Percentiles rank a stretch among this genome's conserved stretches.
phyloP scores from a whole-genome alignment of 805 yeast genomes.

The Lachancea quebecensis region DNA sequence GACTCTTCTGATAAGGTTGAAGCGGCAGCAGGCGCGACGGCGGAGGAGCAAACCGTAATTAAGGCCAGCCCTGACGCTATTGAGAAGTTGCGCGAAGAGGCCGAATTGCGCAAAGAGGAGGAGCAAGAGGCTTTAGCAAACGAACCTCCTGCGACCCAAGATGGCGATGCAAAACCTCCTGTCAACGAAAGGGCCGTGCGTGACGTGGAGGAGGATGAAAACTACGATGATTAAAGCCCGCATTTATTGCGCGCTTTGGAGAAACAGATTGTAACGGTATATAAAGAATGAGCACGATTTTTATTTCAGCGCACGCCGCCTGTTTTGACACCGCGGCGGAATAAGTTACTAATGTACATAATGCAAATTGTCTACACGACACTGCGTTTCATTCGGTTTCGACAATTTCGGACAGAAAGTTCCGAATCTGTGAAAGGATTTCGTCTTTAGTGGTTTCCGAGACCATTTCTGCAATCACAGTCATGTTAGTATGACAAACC shows the following conservation, averaged over 20 bases:
- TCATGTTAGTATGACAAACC: constrained; percentile 10
- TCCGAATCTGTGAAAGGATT: constrained; percentile 49
- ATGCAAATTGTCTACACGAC: neutral
- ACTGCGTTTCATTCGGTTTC: constrained; percentile 27
- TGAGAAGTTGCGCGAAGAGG: constrained; percentile 37
- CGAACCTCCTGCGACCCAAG: constrained; percentile 10
- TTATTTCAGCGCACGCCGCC: neutral
- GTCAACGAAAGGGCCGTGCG: constrained; percentile 29
- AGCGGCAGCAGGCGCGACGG: neutral
- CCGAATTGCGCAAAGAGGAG: constrained; percentile 34
- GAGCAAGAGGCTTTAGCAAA: constrained; percentile 19
- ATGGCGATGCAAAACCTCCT: constrained; percentile 5
- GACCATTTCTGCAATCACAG: constrained; percentile 41
- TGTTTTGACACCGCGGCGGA: neutral
- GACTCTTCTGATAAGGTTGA: neutral
- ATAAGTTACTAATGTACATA: neutral
- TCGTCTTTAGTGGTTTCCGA: constrained; percentile 59
- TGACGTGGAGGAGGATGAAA: constrained; percentile 39
- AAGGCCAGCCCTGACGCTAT: constrained; percentile 34
- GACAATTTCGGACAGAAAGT: constrained; percentile 48
- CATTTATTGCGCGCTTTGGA: neutral
- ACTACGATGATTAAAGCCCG: constrained; percentile 38
- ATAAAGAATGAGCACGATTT: neutral
- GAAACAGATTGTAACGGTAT: constrained; percentile 3
- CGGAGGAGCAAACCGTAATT: constrained; percentile 16